Evolutionary conservation across 768 basidiomycete genomes (phyloP).

Genomic region (Hygrocybe coccinea): DNA sequence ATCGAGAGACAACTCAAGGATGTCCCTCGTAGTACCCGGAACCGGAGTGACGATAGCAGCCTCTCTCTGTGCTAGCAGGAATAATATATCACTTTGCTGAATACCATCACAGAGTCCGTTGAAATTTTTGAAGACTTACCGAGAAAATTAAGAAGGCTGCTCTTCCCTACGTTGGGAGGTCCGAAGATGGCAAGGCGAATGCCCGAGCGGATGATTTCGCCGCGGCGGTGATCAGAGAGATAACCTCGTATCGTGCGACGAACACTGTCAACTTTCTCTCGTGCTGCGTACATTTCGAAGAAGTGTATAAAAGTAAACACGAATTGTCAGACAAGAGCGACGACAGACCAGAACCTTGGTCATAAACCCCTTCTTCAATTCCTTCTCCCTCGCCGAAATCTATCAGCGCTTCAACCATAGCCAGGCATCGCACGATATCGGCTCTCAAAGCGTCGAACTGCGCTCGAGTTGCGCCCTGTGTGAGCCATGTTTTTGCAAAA

Average conservation of each 20-base stretch:
- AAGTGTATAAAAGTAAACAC: conserved; percentile 2
- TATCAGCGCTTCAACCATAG: conserved; percentile 82
- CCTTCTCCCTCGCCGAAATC: conserved; percentile 93
- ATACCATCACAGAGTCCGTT: background rate
- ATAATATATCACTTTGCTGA: background rate
- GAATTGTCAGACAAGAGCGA: background rate
- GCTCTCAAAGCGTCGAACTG: conserved; percentile 61
- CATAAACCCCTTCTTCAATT: conserved; percentile 76
- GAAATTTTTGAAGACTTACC: conserved; percentile 38
- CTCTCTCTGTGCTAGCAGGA: conserved; percentile 64
- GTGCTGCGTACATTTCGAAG: conserved; percentile 39
- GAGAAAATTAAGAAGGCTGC: conserved; percentile 78
- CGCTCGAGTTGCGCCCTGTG: conserved; percentile 57
- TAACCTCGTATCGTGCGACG: conserved; percentile 49
- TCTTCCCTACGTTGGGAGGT: conserved; percentile 93
- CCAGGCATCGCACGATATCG: conserved; percentile 66
- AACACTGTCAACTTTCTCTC: conserved; percentile 44
- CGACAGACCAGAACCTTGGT: conserved; percentile 47
- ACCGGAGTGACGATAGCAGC: conserved; percentile 86
- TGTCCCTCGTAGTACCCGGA: conserved; percentile 86
- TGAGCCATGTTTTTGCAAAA: background rate
- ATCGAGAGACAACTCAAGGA: conserved; percentile 80
- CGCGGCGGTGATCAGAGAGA: conserved; percentile 66
- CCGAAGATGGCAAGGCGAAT: conserved; percentile 85
- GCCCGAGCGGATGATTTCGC: conserved; percentile 80